Evolutionary conservation across 768 basidiomycete genomes (phyloP), one percentile per base, ranked within the genome.

Genomic region (Psilocybe sp.): DNA sequence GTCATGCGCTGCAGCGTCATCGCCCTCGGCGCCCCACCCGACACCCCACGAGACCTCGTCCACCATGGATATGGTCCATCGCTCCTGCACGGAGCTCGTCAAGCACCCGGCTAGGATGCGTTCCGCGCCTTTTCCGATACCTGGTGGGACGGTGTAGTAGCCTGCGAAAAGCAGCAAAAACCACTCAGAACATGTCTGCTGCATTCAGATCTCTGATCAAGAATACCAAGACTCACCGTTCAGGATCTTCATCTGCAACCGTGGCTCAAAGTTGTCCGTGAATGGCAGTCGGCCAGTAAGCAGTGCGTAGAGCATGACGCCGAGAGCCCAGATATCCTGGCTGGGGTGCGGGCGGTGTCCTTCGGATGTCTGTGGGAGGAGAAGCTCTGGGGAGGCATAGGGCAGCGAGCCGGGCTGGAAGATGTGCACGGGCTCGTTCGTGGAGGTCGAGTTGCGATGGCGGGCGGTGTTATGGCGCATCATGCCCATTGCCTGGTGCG

Each of bases 291-390:
- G 73, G 2, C 93, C 93, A 0, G 84, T 85, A 15, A 98, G 76
- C 1, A 99, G 74, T 7, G 87, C 84, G 62, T 93, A 91, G 1
- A 99, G 81, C 54, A 97, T 78, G 47, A 94, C 84, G 0, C 97
- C 97, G 2, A 98, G 71, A 0, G 97, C 94, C 97, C 97, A 99
- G 23, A 98, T 85, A 56, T 99, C 97, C 62, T 94, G 91, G 0
- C 89, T 82, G 2, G 93, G 87, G 57, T 81, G 70, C 0, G 80
- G 77, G 39, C 64, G 65, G 5, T 72, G 58, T 0, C 70, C 60
- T 1, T 65, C 65, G 28, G 70, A 61, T 2, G 69, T 65, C 45
- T 79, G 81, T 0, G 89, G 82, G 3, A 82, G 74, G 2, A 97
- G 76, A 3, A 97, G 78, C 63, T 98, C 94, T 5, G 94, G 94